Conservation (phyloP, 352 stramenopile species). For the Phytophthora lateralis region DNA sequence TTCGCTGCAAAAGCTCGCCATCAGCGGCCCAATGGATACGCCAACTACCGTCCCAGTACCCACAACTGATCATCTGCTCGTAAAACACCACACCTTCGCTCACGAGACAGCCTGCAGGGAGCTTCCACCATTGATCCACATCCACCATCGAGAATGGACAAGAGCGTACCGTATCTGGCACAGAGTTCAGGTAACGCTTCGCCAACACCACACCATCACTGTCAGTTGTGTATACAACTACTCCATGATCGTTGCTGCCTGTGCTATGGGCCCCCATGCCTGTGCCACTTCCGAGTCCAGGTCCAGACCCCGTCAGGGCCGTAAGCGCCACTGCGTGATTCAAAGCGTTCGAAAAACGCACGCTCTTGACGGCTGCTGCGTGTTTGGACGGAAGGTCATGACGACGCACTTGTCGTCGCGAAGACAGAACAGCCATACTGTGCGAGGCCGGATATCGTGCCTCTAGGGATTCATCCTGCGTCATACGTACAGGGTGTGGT, state of each 20-base stretch:
- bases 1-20: constrained; percentile 82
- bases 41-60: constrained; percentile 89
- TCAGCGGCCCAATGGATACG: constrained; percentile 88
- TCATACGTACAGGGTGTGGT: constrained; percentile 71
- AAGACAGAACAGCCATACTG: constrained; percentile 75
- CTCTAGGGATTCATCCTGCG: constrained; percentile 76
- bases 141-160: constrained; percentile 83
- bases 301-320: constrained; percentile 42
- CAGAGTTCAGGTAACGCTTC: constrained; percentile 76
- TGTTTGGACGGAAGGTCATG: constrained; percentile 82
- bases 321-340: constrained; percentile 64
- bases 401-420: constrained; percentile 77
- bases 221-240: constrained; percentile 84
- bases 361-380: constrained; percentile 61
- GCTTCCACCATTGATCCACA: constrained; percentile 88
- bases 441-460: constrained; percentile 76
- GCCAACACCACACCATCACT: constrained; percentile 77
- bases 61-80: constrained; percentile 90
- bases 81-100: constrained; percentile 87
- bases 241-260: constrained; percentile 54
- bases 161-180: constrained; percentile 67
- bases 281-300: constrained; percentile 67
- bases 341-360: constrained; percentile 81
- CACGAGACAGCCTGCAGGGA: constrained; percentile 73
- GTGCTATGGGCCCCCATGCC: constrained; percentile 79